These are phyloP conservation scores for Pseudozyma sp. DNA, from an alignment of 1,284 basidiomycete species.

Conservation along the genomic window DNA sequence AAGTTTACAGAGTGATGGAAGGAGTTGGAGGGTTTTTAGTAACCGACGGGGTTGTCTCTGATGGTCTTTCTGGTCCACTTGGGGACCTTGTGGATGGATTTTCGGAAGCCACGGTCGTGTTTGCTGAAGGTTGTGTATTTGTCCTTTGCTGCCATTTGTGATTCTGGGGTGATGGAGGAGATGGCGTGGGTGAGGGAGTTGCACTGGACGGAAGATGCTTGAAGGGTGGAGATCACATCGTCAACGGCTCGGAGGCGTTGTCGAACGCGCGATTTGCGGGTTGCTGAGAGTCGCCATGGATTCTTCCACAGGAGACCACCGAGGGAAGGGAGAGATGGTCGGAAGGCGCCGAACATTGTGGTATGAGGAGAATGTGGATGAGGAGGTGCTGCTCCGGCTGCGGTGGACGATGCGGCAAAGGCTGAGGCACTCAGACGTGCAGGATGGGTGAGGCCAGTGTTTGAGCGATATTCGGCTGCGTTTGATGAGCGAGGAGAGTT, in stretches of 20 bases:
- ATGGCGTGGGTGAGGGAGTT: constrained; percentile 79
- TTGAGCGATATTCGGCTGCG: neutral
- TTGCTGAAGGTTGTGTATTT: constrained; percentile 94
- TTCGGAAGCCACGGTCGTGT: constrained; percentile 76
- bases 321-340: constrained; percentile 76
- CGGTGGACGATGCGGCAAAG: too few relatives aligned
- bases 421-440: too few relatives aligned
- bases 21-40: constrained; percentile 17
- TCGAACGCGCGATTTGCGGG: constrained; percentile 90
- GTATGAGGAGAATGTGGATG: neutral
- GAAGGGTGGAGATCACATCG: constrained; percentile 87
- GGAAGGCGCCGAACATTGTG: constrained; percentile 73
- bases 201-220: constrained; percentile 82
- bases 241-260: constrained; percentile 91
- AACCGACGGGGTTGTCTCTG: constrained; percentile 44
- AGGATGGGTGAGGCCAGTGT: too few relatives aligned
- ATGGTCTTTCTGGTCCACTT: constrained; percentile 60
- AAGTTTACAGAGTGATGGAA: neutral
- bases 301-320: constrained; percentile 90
- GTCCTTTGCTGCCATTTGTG: constrained; percentile 86
- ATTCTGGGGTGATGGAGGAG: constrained; percentile 83
- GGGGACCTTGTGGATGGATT: constrained; percentile 85
- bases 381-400: too few relatives aligned
- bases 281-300: constrained; percentile 89
- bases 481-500: neutral